Evolutionary conservation across 768 basidiomycete genomes (phyloP).

Genomic region (Trametes gibbosa): DNA sequence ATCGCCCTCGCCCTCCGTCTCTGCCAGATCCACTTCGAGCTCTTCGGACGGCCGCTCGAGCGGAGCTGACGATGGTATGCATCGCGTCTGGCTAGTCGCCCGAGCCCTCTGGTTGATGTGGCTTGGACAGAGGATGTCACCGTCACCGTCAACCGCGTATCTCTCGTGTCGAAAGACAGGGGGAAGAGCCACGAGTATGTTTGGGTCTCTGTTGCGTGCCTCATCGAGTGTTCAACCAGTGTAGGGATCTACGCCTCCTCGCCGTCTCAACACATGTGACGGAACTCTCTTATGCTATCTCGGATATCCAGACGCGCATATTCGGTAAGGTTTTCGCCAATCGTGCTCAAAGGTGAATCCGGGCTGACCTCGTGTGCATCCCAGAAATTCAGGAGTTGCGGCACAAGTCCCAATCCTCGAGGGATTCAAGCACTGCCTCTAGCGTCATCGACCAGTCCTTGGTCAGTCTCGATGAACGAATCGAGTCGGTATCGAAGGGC

Average conservation of each 20-base stretch:
- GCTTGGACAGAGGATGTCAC: constrained; percentile 62
- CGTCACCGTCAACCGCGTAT: constrained; percentile 53
- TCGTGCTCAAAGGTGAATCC: neutral
- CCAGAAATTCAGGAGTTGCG: constrained; percentile 91
- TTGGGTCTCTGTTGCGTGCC: constrained; percentile 26
- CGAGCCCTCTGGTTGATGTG: constrained; percentile 14
- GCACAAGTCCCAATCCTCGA: constrained; percentile 73
- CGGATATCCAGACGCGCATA: constrained; percentile 88
- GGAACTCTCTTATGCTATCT: constrained; percentile 81
- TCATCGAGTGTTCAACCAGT: neutral
- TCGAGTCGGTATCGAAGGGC: constrained; percentile 70
- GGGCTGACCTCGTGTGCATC: constrained; percentile 4
- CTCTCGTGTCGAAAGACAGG: constrained; percentile 47
- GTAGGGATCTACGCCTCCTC: constrained; percentile 65
- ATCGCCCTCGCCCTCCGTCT: constrained; percentile 26
- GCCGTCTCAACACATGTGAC: constrained; percentile 85
- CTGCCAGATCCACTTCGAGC: constrained; percentile 21
- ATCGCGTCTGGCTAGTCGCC: constrained; percentile 1
- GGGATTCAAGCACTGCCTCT: constrained; percentile 57
- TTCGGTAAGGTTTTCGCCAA: constrained; percentile 54
- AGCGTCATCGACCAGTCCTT: constrained; percentile 79
- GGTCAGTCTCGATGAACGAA: constrained; percentile 73
- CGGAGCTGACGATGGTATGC: constrained; percentile 63
- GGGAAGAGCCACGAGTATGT: constrained; percentile 70
- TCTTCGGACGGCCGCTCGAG: constrained; percentile 51